Evolutionary conservation across 2,329 filamentous ascomycete species (phyloP).

Genomic region (Curvularia spicifera): DNA sequence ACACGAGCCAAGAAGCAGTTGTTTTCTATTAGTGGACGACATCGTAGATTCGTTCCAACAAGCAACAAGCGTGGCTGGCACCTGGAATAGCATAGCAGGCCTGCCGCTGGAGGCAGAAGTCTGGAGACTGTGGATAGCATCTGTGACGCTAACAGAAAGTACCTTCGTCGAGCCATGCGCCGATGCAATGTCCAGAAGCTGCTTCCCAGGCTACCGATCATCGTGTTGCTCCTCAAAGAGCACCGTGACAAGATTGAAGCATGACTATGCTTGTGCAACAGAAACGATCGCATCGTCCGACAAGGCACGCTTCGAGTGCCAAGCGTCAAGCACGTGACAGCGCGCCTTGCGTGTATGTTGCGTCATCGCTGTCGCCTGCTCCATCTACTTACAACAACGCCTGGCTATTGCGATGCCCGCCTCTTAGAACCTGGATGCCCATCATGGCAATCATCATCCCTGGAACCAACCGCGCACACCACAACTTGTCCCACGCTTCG

Average conservation of each 20-base stretch:
- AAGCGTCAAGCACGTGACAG: constrained; percentile 19
- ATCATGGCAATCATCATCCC: constrained; percentile 1
- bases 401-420: not conserved
- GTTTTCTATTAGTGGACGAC: not conserved
- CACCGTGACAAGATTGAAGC: not conserved
- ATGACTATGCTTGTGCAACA: not conserved
- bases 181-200: not conserved
- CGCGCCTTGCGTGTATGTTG: constrained; percentile 16
- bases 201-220: not conserved
- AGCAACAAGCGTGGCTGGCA: not conserved
- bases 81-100: not conserved
- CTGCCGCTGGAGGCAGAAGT: not conserved
- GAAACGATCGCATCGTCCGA: not conserved
- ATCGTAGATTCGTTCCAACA: not conserved
- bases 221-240: not conserved
- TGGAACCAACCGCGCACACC: constrained; percentile 5
- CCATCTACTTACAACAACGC: not conserved
- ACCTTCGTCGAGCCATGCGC: not conserved
- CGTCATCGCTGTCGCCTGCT: constrained; percentile 13
- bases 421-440: not conserved
- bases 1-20: not conserved
- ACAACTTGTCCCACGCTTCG: constrained; percentile 1
- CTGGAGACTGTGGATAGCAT: not conserved
- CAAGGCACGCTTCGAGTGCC: not conserved
- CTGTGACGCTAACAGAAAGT: not conserved